Evolutionary conservation across 495 filamentous ascomycete genomes (phyloP).

Genomic region (Astrothelium macrocarpum): DNA sequence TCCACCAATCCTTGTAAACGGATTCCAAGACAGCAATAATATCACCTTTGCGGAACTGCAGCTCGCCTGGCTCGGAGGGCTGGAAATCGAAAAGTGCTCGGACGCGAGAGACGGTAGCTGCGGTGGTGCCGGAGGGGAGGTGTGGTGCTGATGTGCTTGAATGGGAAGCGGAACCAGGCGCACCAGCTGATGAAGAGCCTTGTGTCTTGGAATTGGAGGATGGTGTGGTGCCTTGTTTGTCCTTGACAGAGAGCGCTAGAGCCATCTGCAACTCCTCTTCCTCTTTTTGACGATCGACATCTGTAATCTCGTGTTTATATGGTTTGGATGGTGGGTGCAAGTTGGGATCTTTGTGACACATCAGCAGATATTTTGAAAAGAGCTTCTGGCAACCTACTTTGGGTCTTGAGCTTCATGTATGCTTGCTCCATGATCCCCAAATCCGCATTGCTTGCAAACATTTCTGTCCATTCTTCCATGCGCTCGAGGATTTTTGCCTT

Average conservation of each 20-base stretch:
- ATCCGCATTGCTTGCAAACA: constrained; percentile 84
- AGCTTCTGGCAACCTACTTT: constrained; percentile 41
- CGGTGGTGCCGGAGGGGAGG: constrained; percentile 62
- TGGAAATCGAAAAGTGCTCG: constrained; percentile 90
- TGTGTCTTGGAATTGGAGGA: background rate
- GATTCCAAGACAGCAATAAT: constrained; percentile 95
- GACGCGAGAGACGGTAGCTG: constrained; percentile 93
- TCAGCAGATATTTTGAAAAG: background rate
- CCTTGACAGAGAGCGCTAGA: constrained; percentile 80
- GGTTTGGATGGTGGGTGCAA: constrained; percentile 88
- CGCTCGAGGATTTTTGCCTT: constrained; percentile 94
- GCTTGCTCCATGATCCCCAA: constrained; percentile 97
- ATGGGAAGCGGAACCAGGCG: constrained; percentile 12
- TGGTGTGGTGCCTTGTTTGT: constrained; percentile 39
- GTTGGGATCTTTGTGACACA: constrained; percentile 57
- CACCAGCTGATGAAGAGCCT: background rate
- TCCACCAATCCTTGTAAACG: constrained; percentile 99
- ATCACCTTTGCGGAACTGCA: constrained; percentile 94
- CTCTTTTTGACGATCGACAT: constrained; percentile 84
- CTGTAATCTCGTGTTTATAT: constrained; percentile 80
- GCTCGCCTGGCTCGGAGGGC: constrained; percentile 84
- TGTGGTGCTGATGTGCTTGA: constrained; percentile 38
- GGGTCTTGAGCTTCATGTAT: constrained; percentile 75
- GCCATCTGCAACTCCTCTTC: constrained; percentile 98
- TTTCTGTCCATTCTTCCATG: constrained; percentile 91